Evolutionary conservation across 768 basidiomycete species (phyloP).

Genomic region (Lyophyllum atratum): DNA sequence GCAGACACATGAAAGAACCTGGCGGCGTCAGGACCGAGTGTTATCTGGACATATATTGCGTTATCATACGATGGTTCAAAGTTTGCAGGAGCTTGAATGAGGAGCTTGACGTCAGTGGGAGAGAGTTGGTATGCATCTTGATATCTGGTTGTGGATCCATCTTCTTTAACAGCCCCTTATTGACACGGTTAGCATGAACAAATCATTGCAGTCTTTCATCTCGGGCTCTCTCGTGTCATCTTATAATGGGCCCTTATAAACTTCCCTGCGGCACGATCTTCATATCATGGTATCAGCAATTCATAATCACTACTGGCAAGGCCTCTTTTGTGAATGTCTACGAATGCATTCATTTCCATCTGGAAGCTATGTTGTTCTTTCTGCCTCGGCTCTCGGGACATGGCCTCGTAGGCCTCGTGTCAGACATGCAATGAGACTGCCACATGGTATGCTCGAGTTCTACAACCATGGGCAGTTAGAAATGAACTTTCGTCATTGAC

Average conservation of each 20-base stretch:
- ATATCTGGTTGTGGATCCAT: not conserved
- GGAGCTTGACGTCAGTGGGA: not conserved
- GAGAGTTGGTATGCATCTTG: not conserved
- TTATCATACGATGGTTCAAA: too few species aligned
- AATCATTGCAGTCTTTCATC: not conserved
- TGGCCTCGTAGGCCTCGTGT: not conserved
- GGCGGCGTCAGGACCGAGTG: not conserved
- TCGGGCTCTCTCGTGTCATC: not conserved
- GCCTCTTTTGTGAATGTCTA: not conserved
- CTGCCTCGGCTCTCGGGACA: not conserved
- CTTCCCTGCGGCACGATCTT: not conserved
- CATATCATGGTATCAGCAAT: not conserved
- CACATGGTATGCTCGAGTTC: not conserved
- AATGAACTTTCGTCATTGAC: not conserved
- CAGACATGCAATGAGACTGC: not conserved
- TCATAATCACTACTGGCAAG: not conserved
- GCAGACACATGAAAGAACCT: not conserved
- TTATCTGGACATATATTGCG: not conserved
- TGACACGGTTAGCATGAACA: not conserved
- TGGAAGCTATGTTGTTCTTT: not conserved
- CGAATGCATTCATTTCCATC: not conserved
- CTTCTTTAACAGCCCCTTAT: too few species aligned
- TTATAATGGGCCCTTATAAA: too few species aligned
- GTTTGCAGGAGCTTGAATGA: not conserved
- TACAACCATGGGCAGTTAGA: not conserved